Evolutionary conservation across 805 yeast genomes (phyloP), one percentile per base, ranked within the genome.

Genomic region (Pichia kluyveri): DNA sequence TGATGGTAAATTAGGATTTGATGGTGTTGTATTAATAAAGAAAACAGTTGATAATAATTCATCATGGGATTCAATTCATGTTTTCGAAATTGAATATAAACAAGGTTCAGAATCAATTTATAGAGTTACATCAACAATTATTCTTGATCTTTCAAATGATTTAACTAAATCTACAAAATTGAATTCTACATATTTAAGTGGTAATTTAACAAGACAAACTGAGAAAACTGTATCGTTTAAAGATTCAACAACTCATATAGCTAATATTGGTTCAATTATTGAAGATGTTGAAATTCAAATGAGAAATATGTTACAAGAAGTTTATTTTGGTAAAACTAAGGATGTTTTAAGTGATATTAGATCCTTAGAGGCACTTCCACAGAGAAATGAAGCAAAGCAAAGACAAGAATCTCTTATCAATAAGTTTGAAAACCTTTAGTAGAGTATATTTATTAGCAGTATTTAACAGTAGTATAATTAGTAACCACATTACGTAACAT

Each of bases 51-150:
- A 70, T 44, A 67, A 79, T 5, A 56, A 59, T 18, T 86, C 90
- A 14, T 70, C 74, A 44, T 91, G 99, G 99, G 96, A 93, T 65
- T 80, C 93, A 46, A 86, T 91, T 54, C 98, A 91, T 64, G 98
- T 91, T 10, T 77, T 93, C 55, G 97, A 91, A 64, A 82, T 83
- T 9, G 65, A 64, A 8, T 72, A 74, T 0, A 71, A 69, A 41
- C 55, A 66, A 8, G 51, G 63, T 4, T 69, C 74, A 18, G 51
- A 58, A 11, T 72, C 76, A 8, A 60, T 60, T 19, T 93, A 91
- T 63, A 81, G 82, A 54, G 68, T 91, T 51, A 91, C 98, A 3
- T 81, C 96, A 1, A 87, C 97, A 0, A 85, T 93, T 38, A 87
- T 93, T 43, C 73, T 91, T 49, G 90, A 86, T 59, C 68, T 93